A percentile compares a stretch with the other conserved stretches of the same genome.
Conservation (phyloP, 2,329 filamentous ascomycete genomes). For the Zymoseptoria tritici region DNA sequence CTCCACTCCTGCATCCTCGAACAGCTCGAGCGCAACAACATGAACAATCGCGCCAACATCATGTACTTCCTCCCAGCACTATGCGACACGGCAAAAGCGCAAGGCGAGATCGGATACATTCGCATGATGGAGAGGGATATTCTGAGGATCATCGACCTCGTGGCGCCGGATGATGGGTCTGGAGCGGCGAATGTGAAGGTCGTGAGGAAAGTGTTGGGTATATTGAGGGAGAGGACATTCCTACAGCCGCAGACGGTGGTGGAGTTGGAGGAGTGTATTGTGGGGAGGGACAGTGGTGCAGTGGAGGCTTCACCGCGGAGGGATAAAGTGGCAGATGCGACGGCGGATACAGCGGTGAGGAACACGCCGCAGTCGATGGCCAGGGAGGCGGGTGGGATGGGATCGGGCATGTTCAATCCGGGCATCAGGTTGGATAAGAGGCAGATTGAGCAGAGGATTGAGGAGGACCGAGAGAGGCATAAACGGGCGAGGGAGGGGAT, state of each 20-base stretch:
- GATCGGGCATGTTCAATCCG: conserved; percentile 5
- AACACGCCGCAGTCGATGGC: conserved; percentile 18
- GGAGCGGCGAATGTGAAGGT: conserved; percentile 93
- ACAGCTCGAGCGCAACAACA: conserved; percentile 84
- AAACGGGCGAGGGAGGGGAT: conserved; percentile 87
- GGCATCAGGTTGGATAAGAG: conserved; percentile 62
- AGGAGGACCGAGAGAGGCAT: conserved; percentile 91
- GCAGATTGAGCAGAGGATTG: conserved; percentile 90
- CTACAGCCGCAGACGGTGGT: conserved; percentile 65
- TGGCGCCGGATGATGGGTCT: conserved; percentile 77
- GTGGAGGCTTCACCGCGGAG: conserved; percentile 3
- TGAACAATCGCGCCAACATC: conserved; percentile 97
- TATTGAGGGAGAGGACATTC: conserved; percentile 58
- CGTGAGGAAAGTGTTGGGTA: conserved; percentile 55
- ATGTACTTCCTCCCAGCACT: conserved; percentile 99
- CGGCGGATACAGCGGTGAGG: conserved; percentile 4
- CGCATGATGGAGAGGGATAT: conserved; percentile 95
- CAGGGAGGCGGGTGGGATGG: conserved; percentile 9
- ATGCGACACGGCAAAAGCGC: conserved; percentile 73
- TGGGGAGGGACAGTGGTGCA: conserved; percentile 55
- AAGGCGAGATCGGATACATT: conserved; percentile 72
- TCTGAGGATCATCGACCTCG: conserved; percentile 80
- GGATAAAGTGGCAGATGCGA: neutral
- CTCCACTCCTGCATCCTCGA: conserved; percentile 95
- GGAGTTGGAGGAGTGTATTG: conserved; percentile 77